Evolutionary conservation across 2,329 filamentous ascomycete species (phyloP).

Genomic region (Coniochaeta ligniaria): DNA sequence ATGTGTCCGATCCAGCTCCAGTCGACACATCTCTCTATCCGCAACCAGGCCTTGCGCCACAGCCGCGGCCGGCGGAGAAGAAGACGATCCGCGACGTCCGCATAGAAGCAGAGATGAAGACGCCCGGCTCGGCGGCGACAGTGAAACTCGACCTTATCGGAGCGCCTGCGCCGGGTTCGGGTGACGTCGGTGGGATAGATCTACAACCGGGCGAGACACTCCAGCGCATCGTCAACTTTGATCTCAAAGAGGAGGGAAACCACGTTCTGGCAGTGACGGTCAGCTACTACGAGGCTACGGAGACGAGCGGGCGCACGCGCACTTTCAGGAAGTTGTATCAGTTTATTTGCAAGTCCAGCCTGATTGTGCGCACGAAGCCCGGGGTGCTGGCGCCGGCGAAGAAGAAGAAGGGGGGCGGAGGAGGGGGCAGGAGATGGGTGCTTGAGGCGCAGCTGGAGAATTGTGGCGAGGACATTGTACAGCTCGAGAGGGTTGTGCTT

Average conservation of each 20-base stretch:
- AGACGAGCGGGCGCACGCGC: constrained; percentile 62
- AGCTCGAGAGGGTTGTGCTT: constrained; percentile 61
- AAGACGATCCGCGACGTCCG: constrained; percentile 66
- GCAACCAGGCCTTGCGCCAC: background rate
- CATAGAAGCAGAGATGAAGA: constrained; percentile 93
- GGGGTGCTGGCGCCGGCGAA: constrained; percentile 46
- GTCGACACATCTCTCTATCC: background rate
- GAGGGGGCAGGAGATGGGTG: constrained; percentile 48
- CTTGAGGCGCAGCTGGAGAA: constrained; percentile 96
- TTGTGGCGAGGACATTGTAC: constrained; percentile 74
- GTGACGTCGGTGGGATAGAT: constrained; percentile 28
- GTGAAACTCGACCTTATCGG: constrained; percentile 57
- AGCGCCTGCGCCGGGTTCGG: constrained; percentile 6
- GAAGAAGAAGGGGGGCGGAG: background rate
- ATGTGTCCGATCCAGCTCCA: constrained; percentile 31
- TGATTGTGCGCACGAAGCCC: constrained; percentile 87
- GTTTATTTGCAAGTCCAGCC: constrained; percentile 83
- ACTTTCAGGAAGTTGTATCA: constrained; percentile 96
- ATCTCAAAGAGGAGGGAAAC: constrained; percentile 88
- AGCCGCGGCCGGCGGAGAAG: constrained; percentile 13
- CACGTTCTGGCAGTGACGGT: constrained; percentile 92
- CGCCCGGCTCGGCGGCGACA: constrained; percentile 55
- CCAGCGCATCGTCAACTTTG: constrained; percentile 77
- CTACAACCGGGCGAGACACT: constrained; percentile 59
- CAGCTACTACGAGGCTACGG: constrained; percentile 83